Base-by-base conservation (phyloP, 2,329 filamentous ascomycete genomes). In the Calonectria naviculata region DNA sequence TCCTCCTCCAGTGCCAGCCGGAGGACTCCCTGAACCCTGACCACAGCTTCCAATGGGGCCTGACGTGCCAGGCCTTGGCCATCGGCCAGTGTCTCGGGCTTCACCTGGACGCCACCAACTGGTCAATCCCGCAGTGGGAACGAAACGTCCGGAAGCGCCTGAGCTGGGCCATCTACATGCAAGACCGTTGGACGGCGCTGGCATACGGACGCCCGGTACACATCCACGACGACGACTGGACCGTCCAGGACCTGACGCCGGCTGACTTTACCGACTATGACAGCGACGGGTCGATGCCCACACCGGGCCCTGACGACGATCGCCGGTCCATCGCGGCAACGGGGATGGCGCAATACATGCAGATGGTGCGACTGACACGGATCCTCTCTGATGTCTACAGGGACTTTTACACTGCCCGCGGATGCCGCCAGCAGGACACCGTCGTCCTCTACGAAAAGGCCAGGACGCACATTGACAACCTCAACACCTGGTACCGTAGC, bases 91-190 rank as follows among this genome's bases (percentile, higher is more conserved):
- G 86, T 21, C 83, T 90, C 7, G 88, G 89, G 0, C 80, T 90
- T 46, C 87, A 90, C 73, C 82, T 90, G 0, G 89, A 91, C 74
- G 88, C 87, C 54, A 86, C 85, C 2, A 80, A 84, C 46, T 92
- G 90, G 90, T 81, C 85, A 13, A 87, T 92, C 47, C 89, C 89
- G 1, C 80, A 81, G 15, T 90, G 89, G 88, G 90, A 92, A 78
- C 85, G 87, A 58, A 86, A 87, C 7, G 79, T 91, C 24, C 84
- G 90, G 29, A 89, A 88, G 77, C 83, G 90, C 21, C 80, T 92
- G 12, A 88, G 87, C 6, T 92, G 90, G 90, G 89, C 87, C 12
- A 80, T 91, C 1, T 92, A 85, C 75, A 89, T 90, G 84, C 89
- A 92, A 76, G 90, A 92, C 73, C 89, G 87, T 75, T 91, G 88